Conservation (phyloP, 805 yeast genomes). For the Saccharomyces eubayanus region DNA sequence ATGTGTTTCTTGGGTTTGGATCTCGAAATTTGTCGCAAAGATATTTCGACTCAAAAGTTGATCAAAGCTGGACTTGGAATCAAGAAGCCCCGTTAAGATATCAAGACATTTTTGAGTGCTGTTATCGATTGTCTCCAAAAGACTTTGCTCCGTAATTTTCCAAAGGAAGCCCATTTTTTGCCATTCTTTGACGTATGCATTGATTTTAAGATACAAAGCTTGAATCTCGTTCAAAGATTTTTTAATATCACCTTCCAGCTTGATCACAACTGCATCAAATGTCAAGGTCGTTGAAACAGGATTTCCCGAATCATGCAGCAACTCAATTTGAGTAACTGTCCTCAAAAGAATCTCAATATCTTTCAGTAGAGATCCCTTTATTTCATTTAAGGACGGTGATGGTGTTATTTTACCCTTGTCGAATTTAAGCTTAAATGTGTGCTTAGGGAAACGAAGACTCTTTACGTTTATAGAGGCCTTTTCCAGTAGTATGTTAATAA, state of each 20-base stretch:
- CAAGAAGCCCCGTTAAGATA: constrained; percentile 2
- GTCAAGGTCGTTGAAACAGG: background rate
- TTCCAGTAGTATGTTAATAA: background rate
- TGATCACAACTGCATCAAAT: background rate
- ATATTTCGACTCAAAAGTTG: background rate
- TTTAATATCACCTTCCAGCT: background rate
- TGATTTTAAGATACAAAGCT: background rate
- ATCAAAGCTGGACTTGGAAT: background rate
- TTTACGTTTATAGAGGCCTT: constrained; percentile 1
- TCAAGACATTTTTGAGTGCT: constrained; percentile 2
- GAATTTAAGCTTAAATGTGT: background rate
- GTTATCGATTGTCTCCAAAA: background rate
- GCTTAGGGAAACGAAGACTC: background rate
- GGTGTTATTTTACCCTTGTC: background rate
- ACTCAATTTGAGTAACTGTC: background rate
- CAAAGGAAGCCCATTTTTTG: constrained; percentile 4
- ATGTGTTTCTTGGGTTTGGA: constrained; percentile 49
- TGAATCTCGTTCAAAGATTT: background rate
- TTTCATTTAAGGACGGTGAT: background rate
- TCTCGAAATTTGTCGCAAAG: constrained; percentile 1
- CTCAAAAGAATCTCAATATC: background rate
- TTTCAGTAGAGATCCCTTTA: background rate
- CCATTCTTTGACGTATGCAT: constrained; percentile 1
- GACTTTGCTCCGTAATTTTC: constrained; percentile 7
- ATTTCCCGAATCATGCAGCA: background rate